Percentiles rank a stretch among this genome's conserved stretches.
Evolutionary conservation across 305 asterid species (phyloP).

Genomic region (Fraxinus latifolia): DNA sequence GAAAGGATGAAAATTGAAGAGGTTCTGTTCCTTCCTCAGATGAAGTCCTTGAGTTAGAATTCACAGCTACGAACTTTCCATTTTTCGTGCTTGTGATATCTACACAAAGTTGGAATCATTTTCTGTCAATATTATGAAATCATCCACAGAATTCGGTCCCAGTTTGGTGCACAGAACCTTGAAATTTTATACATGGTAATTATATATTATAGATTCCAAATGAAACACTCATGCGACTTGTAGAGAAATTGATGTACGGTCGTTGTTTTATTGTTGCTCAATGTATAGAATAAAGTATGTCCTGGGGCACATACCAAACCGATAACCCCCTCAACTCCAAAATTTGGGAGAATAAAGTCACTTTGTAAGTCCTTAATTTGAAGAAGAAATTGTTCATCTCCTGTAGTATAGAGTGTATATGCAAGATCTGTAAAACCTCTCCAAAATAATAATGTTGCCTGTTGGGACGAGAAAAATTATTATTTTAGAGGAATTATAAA

Average conservation of each 20-base stretch:
- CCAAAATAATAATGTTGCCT: too few relatives aligned
- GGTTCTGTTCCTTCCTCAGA: slow-evolving; percentile 86
- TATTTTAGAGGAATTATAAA: too few relatives aligned
- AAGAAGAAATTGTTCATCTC: slow-evolving; percentile 72
- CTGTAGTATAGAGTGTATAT: slow-evolving; percentile 67
- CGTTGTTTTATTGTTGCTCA: slow-evolving; percentile 71
- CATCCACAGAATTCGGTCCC: slow-evolving; percentile 50
- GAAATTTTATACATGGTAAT: slow-evolving; percentile 28
- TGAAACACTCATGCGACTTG: slow-evolving; percentile 20
- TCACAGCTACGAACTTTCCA: slow-evolving; percentile 82
- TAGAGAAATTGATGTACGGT: slow-evolving; percentile 61
- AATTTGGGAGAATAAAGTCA: slow-evolving; percentile 42
- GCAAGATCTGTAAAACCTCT: slow-evolving; percentile 39
- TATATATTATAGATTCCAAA: slow-evolving; percentile 14
- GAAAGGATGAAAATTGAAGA: slow-evolving; percentile 32
- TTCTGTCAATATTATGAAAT: slow-evolving; percentile 55
- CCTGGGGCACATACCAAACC: slow-evolving; percentile 89
- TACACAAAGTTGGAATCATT: slow-evolving; percentile 74
- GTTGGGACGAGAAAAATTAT: too few relatives aligned
- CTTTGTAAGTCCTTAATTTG: slow-evolving; percentile 65
- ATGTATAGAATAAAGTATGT: slow-evolving; percentile 70
- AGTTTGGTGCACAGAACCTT: slow-evolving; percentile 62
- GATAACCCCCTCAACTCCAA: slow-evolving; percentile 60
- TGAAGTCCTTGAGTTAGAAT: slow-evolving; percentile 94
- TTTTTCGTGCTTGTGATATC: slow-evolving; percentile 91